Conservation (phyloP, 345 rosid genomes). For the Citrus cavaleriei region DNA sequence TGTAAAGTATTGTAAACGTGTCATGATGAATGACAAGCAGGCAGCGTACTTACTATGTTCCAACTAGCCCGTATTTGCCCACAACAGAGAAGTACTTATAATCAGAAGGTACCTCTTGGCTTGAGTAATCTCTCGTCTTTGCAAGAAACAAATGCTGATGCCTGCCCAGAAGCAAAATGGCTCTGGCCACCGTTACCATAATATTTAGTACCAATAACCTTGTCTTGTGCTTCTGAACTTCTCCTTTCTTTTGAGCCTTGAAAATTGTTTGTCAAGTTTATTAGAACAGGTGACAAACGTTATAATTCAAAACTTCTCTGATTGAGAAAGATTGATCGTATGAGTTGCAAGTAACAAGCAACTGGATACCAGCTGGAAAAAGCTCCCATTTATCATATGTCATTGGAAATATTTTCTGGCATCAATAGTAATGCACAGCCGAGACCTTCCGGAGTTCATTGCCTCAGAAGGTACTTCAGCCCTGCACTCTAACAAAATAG, state of each 20-base stretch:
- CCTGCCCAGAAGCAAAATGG: neutral
- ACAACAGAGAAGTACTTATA: neutral
- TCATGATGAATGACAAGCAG: too few species aligned
- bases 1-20: neutral
- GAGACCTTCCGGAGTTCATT: constrained; percentile 6
- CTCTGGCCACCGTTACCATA: neutral
- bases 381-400: neutral
- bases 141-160: neutral
- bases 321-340: neutral
- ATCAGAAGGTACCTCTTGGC: neutral
- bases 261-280: neutral
- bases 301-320: neutral
- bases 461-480: constrained; percentile 14
- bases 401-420: neutral
- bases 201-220: neutral
- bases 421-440: constrained; percentile 7
- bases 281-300: neutral
- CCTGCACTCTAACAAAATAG: constrained; percentile 29
- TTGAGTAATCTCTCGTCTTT: neutral
- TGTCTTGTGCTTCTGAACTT: neutral
- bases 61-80: constrained; percentile 32
- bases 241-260: neutral
- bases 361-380: neutral
- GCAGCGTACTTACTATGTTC: too few species aligned
- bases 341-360: neutral